Evolutionary conservation across 1,284 basidiomycete species (phyloP), one percentile per base, ranked within the genome.

Genomic region (Rhodotorula sp.): DNA sequence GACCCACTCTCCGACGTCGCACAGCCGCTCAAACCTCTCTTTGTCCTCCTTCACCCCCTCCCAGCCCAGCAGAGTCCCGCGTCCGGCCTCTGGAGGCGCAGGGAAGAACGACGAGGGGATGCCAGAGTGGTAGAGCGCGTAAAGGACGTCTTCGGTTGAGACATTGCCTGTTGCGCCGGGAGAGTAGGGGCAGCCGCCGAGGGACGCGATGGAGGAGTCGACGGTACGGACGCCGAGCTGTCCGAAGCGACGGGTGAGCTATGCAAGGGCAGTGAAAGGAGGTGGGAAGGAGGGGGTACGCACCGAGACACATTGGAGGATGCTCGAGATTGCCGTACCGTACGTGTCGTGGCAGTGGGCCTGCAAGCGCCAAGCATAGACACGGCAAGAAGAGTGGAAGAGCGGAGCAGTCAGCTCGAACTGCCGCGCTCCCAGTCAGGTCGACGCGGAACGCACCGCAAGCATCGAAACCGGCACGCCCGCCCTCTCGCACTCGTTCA

Each of bases 161-260:
- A 94, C 90, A 76, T 94, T 94, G n/a, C 92, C 92, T 0, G 91
- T 94, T 8, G 93, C 92, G 1, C 94, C 94, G 0, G 94, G 94
- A 0, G 92, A 93, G 81, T 94, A 98, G 1, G 94, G 94, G 77
- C 94, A 97, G 20, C 94, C 93, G 3, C 94, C 94, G 0, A 97
- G 85, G 0, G 94, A 93, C 8, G 88, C 91, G 9, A 96, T 86
- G 2, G 90, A 89, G 7, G 82, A 78, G 72, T 85, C 83, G 30
- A 84, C 80, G 3, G 82, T 82, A 5, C 76, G 66, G 5, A 94
- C 82, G 15, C 84, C 83, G 29, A 80, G 76, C 68, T 59, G 76
- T 29, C 61, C 48, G n/a, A 32, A 36, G 2, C 44, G 27, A n/a
- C 7, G 27, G 4, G 20, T n/a, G 49, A n/a, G 51, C 13, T 6